Conservation (phyloP, 352 stramenopile species). For the Thalassiosira livingstoniorum region DNA sequence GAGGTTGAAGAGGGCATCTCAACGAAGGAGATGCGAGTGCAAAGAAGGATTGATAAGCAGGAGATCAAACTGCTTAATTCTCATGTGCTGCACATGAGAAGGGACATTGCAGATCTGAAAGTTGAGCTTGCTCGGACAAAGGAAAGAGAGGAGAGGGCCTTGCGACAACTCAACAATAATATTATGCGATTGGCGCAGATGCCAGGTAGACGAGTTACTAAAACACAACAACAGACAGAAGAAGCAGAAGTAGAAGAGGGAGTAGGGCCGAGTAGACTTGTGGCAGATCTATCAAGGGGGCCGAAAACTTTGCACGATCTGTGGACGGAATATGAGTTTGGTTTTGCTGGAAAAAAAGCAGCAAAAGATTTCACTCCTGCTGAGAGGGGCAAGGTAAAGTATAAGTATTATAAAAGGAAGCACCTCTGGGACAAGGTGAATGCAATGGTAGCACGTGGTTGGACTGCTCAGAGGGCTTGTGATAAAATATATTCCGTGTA, state of each 20-base stretch:
- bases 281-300: slow-evolving; percentile 20
- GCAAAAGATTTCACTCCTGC: slow-evolving; percentile 47
- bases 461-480: slow-evolving; percentile 18
- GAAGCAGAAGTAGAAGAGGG: background rate
- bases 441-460: slow-evolving; percentile 16
- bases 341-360: slow-evolving; percentile 41
- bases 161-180: slow-evolving; percentile 23
- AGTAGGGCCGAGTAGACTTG: background rate
- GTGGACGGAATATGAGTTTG: slow-evolving; percentile 60
- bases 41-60: slow-evolving; percentile 5
- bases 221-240: background rate
- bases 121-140: slow-evolving; percentile 2
- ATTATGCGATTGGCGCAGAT: slow-evolving; percentile 6
- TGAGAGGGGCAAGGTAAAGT: slow-evolving; percentile 47
- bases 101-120: slow-evolving; percentile 1
- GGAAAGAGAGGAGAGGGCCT: background rate
- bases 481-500: slow-evolving; percentile 26
- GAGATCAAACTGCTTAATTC: slow-evolving; percentile 32
- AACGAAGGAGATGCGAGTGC: too few relatives aligned
- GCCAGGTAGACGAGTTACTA: background rate
- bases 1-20: too few relatives aligned
- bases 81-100: slow-evolving; percentile 32
- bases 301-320: slow-evolving; percentile 49
- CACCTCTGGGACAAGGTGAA: slow-evolving; percentile 26
- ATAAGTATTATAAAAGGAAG: slow-evolving; percentile 46